Base-by-base conservation (phyloP, 2,329 filamentous ascomycete species). In the Fusarium citri region DNA sequence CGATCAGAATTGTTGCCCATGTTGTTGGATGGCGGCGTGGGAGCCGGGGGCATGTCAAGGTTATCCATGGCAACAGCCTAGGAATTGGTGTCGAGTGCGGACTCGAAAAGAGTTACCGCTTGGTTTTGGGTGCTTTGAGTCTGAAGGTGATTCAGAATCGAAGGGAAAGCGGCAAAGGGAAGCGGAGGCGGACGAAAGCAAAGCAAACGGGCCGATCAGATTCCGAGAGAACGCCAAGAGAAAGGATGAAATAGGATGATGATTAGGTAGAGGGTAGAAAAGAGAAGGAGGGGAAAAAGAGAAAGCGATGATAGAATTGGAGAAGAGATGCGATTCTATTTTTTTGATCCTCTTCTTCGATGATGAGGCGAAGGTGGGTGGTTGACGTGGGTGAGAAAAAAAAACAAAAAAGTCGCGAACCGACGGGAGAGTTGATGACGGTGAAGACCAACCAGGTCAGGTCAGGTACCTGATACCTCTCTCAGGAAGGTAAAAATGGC, bases 1-100 rank as follows among this genome's bases (percentile, higher is more conserved):
- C 86, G 85, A 55, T 87, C 85, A 42, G 77, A 76, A 57, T 78
- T 79, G 58, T 78, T 79, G 72, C 78, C 77, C 72, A 77, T 77
- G 67, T 72, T 79, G 63, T 80, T 81, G 70, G 81, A 78, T 54
- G 82, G 82, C 66, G 82, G 82, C 75, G 84, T 86, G 61, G 85
- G 85, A 61, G 86, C 86, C 65, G 85, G 82, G 55, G 84, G 84
- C 71, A 87, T 79, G 73, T 82, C 81, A 75, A 82, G 47, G 50
- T 68, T 79, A 64, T 76, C 74, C 75, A 75, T 78, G 58, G 64
- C 65, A 55, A 45, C 47, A 66, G 58, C 66, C 69, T 64, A 47
- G 66, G 55, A 58, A 59, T 64, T 62, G 54, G 69, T 62, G 45
- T 61, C 61, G 73, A 65, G 61, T 62, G 72, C 69, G 67, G 68